Conservation (phyloP, 75 land plant genomes). For the Pseudotsuga menziesii region DNA sequence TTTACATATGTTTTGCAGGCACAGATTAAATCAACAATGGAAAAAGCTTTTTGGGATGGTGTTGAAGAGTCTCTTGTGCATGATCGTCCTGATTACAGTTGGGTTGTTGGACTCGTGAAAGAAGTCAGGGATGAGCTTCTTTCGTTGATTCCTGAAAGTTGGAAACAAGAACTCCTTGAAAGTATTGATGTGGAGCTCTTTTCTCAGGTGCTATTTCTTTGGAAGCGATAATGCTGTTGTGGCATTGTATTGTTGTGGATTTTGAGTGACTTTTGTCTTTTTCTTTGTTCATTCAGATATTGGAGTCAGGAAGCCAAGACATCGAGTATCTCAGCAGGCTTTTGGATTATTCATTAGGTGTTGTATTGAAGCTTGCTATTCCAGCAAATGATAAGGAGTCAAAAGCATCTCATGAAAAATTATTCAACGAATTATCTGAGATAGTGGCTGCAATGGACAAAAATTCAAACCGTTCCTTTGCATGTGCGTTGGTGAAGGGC, state of each 20-base stretch:
- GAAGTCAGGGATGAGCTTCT: slow-evolving; percentile 79
- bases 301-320: slow-evolving; percentile 72
- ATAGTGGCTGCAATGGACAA: slow-evolving; percentile 22
- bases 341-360: slow-evolving; percentile 60
- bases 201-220: slow-evolving; percentile 53
- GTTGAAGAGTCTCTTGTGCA: slow-evolving; percentile 52
- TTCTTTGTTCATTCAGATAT: slow-evolving; percentile 39
- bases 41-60: slow-evolving; percentile 93
- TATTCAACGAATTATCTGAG: slow-evolving; percentile 57
- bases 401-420: slow-evolving; percentile 35
- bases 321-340: slow-evolving; percentile 66
- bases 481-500: slow-evolving; percentile 47
- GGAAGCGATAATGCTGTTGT: too few species aligned
- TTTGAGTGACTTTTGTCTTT: background rate
- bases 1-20: slow-evolving; percentile 24
- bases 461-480: slow-evolving; percentile 27
- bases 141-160: slow-evolving; percentile 66
- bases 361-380: slow-evolving; percentile 70
- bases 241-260: background rate
- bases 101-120: slow-evolving; percentile 53
- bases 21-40: slow-evolving; percentile 82
- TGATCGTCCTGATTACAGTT: slow-evolving; percentile 53
- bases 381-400: slow-evolving; percentile 74
- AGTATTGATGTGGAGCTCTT: slow-evolving; percentile 77
- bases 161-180: slow-evolving; percentile 75